Evolutionary conservation across 2,329 filamentous ascomycete species (phyloP).

Genomic region (Aureobasidium subglaciale): DNA sequence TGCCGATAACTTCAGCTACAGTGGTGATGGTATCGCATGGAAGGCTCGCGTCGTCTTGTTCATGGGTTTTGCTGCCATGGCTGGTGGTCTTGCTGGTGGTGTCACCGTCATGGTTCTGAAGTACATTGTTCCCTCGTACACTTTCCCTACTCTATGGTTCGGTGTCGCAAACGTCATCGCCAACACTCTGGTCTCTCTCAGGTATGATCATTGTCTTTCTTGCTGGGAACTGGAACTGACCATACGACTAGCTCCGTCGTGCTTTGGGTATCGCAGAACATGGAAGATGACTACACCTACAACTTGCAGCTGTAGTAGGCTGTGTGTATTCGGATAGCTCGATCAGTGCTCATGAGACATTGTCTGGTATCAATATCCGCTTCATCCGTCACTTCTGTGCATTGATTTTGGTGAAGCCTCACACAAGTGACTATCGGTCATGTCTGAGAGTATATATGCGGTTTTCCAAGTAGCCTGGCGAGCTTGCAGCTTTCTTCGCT

Average conservation of each 20-base stretch:
- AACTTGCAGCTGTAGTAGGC: conserved; percentile 51
- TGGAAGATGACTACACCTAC: conserved; percentile 67
- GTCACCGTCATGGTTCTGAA: conserved; percentile 63
- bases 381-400: neutral
- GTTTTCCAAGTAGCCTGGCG: too few relatives aligned
- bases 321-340: neutral
- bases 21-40: conserved; percentile 61
- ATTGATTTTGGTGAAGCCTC: neutral
- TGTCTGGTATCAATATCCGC: neutral
- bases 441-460: too few relatives aligned
- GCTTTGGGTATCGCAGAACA: conserved; percentile 64
- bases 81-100: conserved; percentile 59
- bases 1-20: conserved; percentile 59
- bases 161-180: conserved; percentile 60
- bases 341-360: neutral
- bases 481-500: too few relatives aligned
- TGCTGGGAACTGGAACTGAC: neutral
- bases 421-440: too few relatives aligned
- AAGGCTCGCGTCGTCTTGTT: conserved; percentile 63
- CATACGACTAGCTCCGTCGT: conserved; percentile 47
- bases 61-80: conserved; percentile 61
- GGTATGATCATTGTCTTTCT: conserved; percentile 38
- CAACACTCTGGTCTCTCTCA: conserved; percentile 60
- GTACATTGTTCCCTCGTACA: conserved; percentile 55
- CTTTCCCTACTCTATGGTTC: conserved; percentile 58